Evolutionary conservation across 176 grass and related monocot species (phyloP).

Genomic region (maize (Zea mays)): DNA sequence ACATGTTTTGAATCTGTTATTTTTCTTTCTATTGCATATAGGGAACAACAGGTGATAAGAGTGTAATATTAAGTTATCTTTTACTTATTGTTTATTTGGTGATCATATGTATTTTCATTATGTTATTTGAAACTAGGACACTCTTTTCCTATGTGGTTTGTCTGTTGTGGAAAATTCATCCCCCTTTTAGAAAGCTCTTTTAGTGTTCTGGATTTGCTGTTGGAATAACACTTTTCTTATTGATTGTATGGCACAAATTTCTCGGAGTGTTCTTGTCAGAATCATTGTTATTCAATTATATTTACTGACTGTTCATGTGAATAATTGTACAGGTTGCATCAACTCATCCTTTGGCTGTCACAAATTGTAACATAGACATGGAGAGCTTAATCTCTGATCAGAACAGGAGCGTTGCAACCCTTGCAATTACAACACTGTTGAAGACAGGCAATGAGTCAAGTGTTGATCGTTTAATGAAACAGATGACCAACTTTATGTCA

Average conservation of each 20-base stretch:
- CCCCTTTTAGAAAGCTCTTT: slow-evolving; percentile 1
- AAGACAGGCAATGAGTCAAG: slow-evolving; percentile 99
- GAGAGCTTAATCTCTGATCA: slow-evolving; percentile 99
- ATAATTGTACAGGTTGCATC: slow-evolving; percentile 73
- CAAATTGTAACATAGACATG: slow-evolving; percentile 99
- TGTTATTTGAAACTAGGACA: background rate
- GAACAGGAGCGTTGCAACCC: slow-evolving; percentile 97
- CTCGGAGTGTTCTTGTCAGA: background rate
- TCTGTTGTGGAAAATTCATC: slow-evolving; percentile 2
- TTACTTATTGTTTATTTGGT: background rate
- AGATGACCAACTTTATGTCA: slow-evolving; percentile 98
- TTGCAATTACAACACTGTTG: slow-evolving; percentile 91
- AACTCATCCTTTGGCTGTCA: slow-evolving; percentile 92
- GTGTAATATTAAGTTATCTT: background rate
- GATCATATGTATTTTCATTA: background rate
- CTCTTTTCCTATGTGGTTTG: too few relatives aligned
- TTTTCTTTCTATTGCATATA: background rate
- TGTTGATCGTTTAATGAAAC: slow-evolving; percentile 98
- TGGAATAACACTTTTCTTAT: slow-evolving; percentile 7
- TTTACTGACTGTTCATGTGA: slow-evolving; percentile 34
- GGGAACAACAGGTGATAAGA: background rate
- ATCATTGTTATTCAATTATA: slow-evolving; percentile 25
- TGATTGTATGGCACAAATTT: background rate
- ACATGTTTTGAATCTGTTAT: background rate
- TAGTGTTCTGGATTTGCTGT: background rate